A percentile compares a stretch with the other conserved stretches of the same genome.
Conservation (phyloP, 1,284 basidiomycete species). For the Cystobasidium pallidum region DNA sequence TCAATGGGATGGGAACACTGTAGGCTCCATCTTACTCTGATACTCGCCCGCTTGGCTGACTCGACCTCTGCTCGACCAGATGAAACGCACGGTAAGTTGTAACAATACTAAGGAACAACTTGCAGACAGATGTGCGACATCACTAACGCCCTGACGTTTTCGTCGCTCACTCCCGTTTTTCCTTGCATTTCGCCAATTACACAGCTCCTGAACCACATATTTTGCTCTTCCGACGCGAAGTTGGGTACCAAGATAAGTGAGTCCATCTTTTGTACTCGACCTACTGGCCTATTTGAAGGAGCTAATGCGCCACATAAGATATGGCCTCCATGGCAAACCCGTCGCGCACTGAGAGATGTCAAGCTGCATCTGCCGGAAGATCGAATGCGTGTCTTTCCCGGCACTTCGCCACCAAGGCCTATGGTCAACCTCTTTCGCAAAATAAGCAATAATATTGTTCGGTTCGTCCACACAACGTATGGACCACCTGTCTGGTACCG, state of each 20-base stretch:
- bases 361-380: too few species aligned
- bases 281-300: background rate
- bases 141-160: too few species aligned
- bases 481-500: background rate
- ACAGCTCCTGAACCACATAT: conserved; percentile 51
- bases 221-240: conserved; percentile 51
- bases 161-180: too few species aligned
- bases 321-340: conserved; percentile 41
- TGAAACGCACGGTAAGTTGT: conserved; percentile 24
- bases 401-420: background rate
- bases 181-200: background rate
- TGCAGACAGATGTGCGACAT: too few species aligned
- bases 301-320: background rate
- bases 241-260: conserved; percentile 44
- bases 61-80: background rate
- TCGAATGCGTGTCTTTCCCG: background rate
- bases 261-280: background rate
- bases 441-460: background rate
- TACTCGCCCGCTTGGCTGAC: background rate
- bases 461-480: background rate
- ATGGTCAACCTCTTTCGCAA: background rate
- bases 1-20: conserved; percentile 50
- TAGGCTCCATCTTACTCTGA: background rate
- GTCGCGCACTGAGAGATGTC: background rate
- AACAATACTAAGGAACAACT: too few species aligned